A percentile compares a stretch with the other conserved stretches of the same genome.
These are phyloP conservation scores for Phytopythium aichiense DNA, from an alignment of 352 stramenopile genomes.

Conservation along the genomic window DNA sequence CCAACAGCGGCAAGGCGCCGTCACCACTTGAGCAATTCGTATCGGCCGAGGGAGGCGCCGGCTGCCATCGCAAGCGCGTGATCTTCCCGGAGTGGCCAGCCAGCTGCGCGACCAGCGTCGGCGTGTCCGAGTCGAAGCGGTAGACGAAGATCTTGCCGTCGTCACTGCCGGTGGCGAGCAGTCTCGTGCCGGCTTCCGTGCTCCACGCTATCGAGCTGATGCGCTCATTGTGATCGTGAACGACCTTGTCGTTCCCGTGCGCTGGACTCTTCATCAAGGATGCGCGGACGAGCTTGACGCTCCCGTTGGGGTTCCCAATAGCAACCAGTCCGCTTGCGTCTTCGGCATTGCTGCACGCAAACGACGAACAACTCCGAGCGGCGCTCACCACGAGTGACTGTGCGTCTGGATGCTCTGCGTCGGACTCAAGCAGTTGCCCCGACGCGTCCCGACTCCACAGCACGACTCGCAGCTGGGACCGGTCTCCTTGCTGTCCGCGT, in stretches of 20 bases:
- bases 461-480: conserved; percentile 11
- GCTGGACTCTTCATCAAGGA: neutral
- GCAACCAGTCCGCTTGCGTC: conserved; percentile 14
- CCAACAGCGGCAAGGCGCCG: conserved; percentile 19
- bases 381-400: conserved; percentile 18
- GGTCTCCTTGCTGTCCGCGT: neutral
- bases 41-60: neutral
- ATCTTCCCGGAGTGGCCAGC: conserved; percentile 35
- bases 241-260: neutral
- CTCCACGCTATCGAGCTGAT: conserved; percentile 45
- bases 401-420: conserved; percentile 22
- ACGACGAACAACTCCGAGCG: conserved; percentile 12
- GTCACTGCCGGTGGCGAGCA: conserved; percentile 45
- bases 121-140: conserved; percentile 8
- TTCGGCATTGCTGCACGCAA: conserved; percentile 23
- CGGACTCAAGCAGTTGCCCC: conserved; percentile 32
- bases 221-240: conserved; percentile 54
- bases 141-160: conserved; percentile 60
- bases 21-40: neutral
- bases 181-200: neutral
- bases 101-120: conserved; percentile 20
- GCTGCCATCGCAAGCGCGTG: conserved; percentile 43
- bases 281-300: conserved; percentile 29
- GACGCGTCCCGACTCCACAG: conserved; percentile 49
- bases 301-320: conserved; percentile 37